A percentile compares a stretch with the other conserved stretches of the same genome.
These are phyloP conservation scores for Phialemonium atrogriseum DNA, from an alignment of 2,329 filamentous ascomycete genomes.

Conservation along the genomic window DNA sequence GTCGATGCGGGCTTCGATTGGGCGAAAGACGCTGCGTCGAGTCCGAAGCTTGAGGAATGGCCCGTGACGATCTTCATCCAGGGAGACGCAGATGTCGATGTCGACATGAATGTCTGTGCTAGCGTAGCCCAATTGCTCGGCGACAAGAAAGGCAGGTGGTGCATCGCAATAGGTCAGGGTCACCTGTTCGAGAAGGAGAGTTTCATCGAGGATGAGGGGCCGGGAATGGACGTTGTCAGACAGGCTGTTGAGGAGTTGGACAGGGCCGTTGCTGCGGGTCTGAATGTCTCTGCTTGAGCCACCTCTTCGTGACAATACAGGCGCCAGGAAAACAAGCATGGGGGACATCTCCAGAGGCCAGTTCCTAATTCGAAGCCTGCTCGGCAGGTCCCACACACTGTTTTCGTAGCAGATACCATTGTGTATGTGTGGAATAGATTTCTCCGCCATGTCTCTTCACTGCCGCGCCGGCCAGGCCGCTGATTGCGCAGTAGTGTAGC, in stretches of 20 bases:
- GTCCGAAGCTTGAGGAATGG: slow-evolving; percentile 16
- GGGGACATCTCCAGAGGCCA: no score
- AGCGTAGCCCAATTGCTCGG: slow-evolving; percentile 18
- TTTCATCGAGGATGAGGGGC: slow-evolving; percentile 20
- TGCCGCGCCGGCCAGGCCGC: no score
- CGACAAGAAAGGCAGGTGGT: slow-evolving; percentile 15
- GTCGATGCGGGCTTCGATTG: slow-evolving; percentile 24
- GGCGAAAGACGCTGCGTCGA: slow-evolving; percentile 9
- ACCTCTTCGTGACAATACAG: no score
- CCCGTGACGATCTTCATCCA: slow-evolving; percentile 26
- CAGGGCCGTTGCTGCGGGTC: neutral
- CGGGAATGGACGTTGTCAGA: slow-evolving; percentile 19
- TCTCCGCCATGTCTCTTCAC: no score
- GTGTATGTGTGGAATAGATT: no score
- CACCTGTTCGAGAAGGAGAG: slow-evolving; percentile 21
- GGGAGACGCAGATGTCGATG: slow-evolving; percentile 19
- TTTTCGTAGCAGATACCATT: no score
- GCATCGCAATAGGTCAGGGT: slow-evolving; percentile 16
- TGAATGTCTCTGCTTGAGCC: no score
- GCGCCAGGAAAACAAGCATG: no score
- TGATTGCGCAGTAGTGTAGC: no score
- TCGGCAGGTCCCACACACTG: no score
- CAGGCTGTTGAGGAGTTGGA: slow-evolving; percentile 16
- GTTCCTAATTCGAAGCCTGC: no score
- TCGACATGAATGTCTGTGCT: slow-evolving; percentile 19